A percentile compares a stretch with the other conserved stretches of the same genome.
These are phyloP conservation scores for Poa pratensis DNA, from an alignment of 176 grass and related monocot genomes.

Conservation along the genomic window DNA sequence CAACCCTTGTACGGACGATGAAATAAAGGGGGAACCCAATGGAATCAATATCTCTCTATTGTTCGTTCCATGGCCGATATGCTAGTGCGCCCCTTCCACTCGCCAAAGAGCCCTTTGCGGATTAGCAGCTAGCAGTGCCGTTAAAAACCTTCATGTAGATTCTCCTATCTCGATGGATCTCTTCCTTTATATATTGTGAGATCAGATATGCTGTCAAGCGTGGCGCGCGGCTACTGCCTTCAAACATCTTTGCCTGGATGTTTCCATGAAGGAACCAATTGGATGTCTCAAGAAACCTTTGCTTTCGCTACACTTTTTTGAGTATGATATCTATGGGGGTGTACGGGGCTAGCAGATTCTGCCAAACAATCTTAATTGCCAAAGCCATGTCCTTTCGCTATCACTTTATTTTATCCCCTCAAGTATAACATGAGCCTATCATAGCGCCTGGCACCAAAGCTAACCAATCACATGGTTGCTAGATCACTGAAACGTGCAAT, in stretches of 20 bases:
- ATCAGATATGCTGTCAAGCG: constrained; percentile 49
- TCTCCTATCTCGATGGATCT: constrained; percentile 52
- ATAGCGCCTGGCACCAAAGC: constrained; percentile 49
- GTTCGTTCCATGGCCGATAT: constrained; percentile 34
- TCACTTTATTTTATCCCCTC: constrained; percentile 54
- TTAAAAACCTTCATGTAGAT: constrained; percentile 44
- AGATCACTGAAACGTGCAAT: constrained; percentile 43
- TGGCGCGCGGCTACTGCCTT: constrained; percentile 34
- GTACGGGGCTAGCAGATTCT: constrained; percentile 52
- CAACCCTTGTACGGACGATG: constrained; percentile 48
- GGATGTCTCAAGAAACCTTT: constrained; percentile 47
- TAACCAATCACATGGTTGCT: constrained; percentile 57
- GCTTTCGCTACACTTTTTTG: constrained; percentile 38
- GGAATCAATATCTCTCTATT: constrained; percentile 44
- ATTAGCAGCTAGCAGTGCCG: constrained; percentile 32
- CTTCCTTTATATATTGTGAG: constrained; percentile 38
- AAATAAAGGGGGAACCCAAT: constrained; percentile 30
- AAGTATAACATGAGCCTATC: constrained; percentile 61
- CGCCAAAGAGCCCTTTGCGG: constrained; percentile 30
- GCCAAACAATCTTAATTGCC: constrained; percentile 51
- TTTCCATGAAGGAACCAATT: constrained; percentile 53
- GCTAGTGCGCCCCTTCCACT: constrained; percentile 47
- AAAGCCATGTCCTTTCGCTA: constrained; percentile 51
- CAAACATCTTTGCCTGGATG: constrained; percentile 44
- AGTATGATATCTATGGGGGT: constrained; percentile 46